A percentile compares a stretch with the other conserved stretches of the same genome.
Evolutionary conservation across 352 stramenopile genomes (phyloP).

Genomic region (Pythium utonaiense): DNA sequence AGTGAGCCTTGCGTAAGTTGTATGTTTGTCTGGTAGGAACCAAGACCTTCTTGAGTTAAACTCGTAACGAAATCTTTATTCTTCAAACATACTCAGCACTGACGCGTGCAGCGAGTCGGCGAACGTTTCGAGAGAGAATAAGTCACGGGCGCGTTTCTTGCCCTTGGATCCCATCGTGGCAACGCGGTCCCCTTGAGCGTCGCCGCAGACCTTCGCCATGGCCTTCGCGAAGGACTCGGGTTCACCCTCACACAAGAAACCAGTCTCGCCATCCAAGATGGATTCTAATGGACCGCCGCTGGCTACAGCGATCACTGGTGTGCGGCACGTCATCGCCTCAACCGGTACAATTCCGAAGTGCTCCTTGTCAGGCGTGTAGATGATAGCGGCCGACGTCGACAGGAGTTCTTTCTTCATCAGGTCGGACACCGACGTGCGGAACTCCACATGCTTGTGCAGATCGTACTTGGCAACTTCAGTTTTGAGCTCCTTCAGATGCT

Average conservation of each 20-base stretch:
- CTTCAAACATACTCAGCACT: conserved; percentile 32
- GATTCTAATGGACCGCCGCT: conserved; percentile 97
- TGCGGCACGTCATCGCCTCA: conserved; percentile 95
- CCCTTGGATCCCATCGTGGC: conserved; percentile 46
- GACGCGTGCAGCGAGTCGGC: conserved; percentile 53
- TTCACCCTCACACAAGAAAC: conserved; percentile 72
- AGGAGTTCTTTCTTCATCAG: conserved; percentile 86
- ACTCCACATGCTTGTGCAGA: conserved; percentile 75
- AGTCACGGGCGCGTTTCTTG: conserved; percentile 41
- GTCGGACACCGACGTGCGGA: conserved; percentile 88
- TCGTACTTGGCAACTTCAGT: conserved; percentile 51
- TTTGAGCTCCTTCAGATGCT: conserved; percentile 91
- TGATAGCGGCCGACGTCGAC: conserved; percentile 74
- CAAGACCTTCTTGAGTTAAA: not conserved
- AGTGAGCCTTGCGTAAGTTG: conserved; percentile 7
- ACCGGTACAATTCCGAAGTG: conserved; percentile 99
- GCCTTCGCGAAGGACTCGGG: conserved; percentile 53
- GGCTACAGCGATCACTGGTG: conserved; percentile 93
- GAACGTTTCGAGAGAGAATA: conserved; percentile 80
- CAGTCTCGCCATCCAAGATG: conserved; percentile 85
- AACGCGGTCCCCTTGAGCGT: conserved; percentile 26
- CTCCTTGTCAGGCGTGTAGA: conserved; percentile 97
- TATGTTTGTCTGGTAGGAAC: not conserved
- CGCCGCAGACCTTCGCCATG: conserved; percentile 58
- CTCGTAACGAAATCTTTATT: not conserved